These are phyloP conservation scores for Fraxinus albicans DNA, from an alignment of 305 asterid species.

Conservation along the genomic window DNA sequence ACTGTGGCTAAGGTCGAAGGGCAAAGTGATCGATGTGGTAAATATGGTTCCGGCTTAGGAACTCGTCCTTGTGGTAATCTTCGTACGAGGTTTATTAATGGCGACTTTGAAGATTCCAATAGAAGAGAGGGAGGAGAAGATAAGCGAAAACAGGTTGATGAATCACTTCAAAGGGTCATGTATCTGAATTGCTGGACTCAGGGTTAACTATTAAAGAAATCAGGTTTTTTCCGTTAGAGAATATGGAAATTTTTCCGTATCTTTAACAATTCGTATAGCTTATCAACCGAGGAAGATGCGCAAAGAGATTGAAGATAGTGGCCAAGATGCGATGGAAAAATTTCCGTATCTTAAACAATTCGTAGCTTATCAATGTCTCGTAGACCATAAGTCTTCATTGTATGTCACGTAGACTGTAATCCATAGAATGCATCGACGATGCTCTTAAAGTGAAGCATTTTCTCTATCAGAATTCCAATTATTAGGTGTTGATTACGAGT, in stretches of 20 bases:
- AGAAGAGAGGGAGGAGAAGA: slow-evolving; percentile 2
- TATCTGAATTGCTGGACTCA: slow-evolving; percentile 40
- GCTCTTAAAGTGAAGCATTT: neutral
- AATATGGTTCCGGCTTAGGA: slow-evolving; percentile 9
- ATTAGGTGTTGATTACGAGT: neutral
- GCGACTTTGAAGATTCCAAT: neutral
- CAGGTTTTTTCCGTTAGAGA: neutral
- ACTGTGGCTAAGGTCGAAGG: slow-evolving; percentile 27
- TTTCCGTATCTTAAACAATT: neutral
- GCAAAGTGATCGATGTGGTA: slow-evolving; percentile 19
- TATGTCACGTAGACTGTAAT: neutral
- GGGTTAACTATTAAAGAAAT: neutral
- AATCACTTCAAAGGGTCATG: slow-evolving; percentile 36
- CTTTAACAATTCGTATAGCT: neutral
- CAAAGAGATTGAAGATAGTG: neutral
- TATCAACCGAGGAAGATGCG: neutral
- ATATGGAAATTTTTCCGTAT: neutral
- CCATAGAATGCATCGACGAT: neutral
- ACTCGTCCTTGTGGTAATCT: neutral
- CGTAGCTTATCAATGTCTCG: neutral
- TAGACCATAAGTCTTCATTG: neutral
- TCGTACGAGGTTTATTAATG: neutral
- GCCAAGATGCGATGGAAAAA: neutral
- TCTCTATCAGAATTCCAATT: neutral
- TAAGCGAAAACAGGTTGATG: slow-evolving; percentile 26